These are phyloP conservation scores for Clonostachys rhizophaga DNA, from an alignment of 2,329 filamentous ascomycete genomes.

Conservation along the genomic window DNA sequence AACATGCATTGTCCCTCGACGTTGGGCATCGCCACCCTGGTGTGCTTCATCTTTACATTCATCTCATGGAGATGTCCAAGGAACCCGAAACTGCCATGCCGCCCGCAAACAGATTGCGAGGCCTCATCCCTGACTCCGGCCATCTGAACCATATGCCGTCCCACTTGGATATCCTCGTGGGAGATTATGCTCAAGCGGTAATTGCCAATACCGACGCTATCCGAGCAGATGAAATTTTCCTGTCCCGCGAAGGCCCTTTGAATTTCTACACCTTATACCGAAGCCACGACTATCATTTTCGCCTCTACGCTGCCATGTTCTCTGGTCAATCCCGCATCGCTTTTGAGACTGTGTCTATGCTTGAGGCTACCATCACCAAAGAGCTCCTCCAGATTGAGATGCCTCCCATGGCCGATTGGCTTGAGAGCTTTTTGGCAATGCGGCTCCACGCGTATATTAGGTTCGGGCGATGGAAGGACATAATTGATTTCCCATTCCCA, in stretches of 20 bases:
- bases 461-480: conserved; percentile 68
- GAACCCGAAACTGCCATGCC: conserved; percentile 58
- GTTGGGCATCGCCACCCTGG: conserved; percentile 55
- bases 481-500: conserved; percentile 53
- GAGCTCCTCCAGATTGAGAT: conserved; percentile 58
- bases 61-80: conserved; percentile 73
- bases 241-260: conserved; percentile 50
- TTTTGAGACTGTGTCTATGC: conserved; percentile 50
- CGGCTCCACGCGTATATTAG: conserved; percentile 66
- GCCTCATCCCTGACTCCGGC: conserved; percentile 63
- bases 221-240: conserved; percentile 61
- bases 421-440: conserved; percentile 67
- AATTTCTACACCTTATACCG: conserved; percentile 79
- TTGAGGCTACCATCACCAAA: conserved; percentile 61
- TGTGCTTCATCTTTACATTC: conserved; percentile 70
- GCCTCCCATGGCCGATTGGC: conserved; percentile 75
- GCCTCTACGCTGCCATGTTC: conserved; percentile 76
- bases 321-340: conserved; percentile 60
- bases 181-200: conserved; percentile 65
- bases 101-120: conserved; percentile 57
- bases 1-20: conserved; percentile 5
- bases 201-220: conserved; percentile 64
- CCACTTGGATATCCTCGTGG: conserved; percentile 69
- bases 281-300: conserved; percentile 70
- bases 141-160: conserved; percentile 75